Evolutionary conservation across 225 moss, liverwort and hornwort genomes (phyloP).

Genomic region (Polytrichum commune): DNA sequence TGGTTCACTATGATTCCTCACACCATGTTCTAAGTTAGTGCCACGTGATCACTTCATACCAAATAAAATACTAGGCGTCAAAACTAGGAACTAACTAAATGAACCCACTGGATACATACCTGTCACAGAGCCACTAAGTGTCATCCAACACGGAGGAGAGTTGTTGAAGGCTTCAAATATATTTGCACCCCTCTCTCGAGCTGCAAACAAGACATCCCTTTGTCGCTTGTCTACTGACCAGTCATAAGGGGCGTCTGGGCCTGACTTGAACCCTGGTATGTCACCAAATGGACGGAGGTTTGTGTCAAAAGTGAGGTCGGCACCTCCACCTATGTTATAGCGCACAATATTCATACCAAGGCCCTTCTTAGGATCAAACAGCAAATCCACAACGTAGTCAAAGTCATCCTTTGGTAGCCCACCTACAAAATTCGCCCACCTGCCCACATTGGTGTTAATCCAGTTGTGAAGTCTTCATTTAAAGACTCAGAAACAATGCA

Average conservation of each 20-base stretch:
- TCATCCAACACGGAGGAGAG: slow-evolving; percentile 97
- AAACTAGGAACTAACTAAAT: no score
- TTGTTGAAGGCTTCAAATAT: slow-evolving; percentile 90
- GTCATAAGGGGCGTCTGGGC: slow-evolving; percentile 57
- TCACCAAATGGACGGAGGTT: slow-evolving; percentile 87
- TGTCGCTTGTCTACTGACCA: slow-evolving; percentile 93
- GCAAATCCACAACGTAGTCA: slow-evolving; percentile 70
- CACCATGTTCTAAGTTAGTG: no score
- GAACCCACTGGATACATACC: slow-evolving; percentile 21
- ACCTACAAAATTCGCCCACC: slow-evolving; percentile 99
- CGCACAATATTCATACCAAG: slow-evolving; percentile 91
- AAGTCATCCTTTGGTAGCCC: slow-evolving; percentile 71
- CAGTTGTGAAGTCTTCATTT: background rate
- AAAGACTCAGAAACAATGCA: no score
- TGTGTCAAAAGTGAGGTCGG: slow-evolving; percentile 70
- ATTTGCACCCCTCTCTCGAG: slow-evolving; percentile 72
- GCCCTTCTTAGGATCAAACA: slow-evolving; percentile 82
- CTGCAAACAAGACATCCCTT: slow-evolving; percentile 71
- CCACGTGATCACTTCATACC: no score
- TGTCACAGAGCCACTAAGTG: slow-evolving; percentile 90
- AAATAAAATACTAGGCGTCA: background rate
- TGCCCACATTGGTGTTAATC: slow-evolving; percentile 29
- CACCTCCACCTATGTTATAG: slow-evolving; percentile 95
- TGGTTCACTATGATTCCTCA: no score
- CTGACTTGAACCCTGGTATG: slow-evolving; percentile 69